phyloP scores from a whole-genome alignment of 2,329 filamentous ascomycete species.

The Coniosporium tulheliwenetii region DNA sequence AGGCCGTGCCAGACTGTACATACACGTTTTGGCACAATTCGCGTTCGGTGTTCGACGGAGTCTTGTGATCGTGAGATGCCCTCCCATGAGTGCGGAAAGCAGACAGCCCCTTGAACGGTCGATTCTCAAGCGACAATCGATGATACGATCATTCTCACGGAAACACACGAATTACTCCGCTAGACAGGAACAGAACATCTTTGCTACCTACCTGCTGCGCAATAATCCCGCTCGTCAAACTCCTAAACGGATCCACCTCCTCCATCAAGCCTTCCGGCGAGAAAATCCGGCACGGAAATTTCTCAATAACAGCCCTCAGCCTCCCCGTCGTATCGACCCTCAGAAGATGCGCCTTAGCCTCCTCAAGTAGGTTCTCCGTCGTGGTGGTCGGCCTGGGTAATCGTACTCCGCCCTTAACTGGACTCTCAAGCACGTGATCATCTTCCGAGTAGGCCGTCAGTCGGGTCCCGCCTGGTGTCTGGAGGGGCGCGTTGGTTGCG shows the following conservation, averaged over 20 bases:
- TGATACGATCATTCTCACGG: too few relatives aligned
- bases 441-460: constrained; percentile 37
- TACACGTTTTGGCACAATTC: too few relatives aligned
- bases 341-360: constrained; percentile 62
- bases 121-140: too few relatives aligned
- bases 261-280: constrained; percentile 70
- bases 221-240: constrained; percentile 74
- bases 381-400: constrained; percentile 34
- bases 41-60: too few relatives aligned
- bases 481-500: constrained; percentile 51
- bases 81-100: too few relatives aligned
- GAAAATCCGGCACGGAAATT: constrained; percentile 65
- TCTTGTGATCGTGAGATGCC: too few relatives aligned
- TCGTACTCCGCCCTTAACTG: constrained; percentile 6
- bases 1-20: too few relatives aligned
- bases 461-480: constrained; percentile 56
- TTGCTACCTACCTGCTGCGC: constrained; percentile 52
- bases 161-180: too few relatives aligned
- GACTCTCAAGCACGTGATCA: constrained; percentile 4
- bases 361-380: constrained; percentile 56
- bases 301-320: constrained; percentile 55
- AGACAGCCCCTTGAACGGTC: too few relatives aligned
- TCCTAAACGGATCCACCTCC: constrained; percentile 74
- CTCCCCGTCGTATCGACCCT: constrained; percentile 45
- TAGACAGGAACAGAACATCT: not conserved